Evolutionary conservation across 2,329 filamentous ascomycete genomes (phyloP).

Genomic region (Hypoxylon sp.): DNA sequence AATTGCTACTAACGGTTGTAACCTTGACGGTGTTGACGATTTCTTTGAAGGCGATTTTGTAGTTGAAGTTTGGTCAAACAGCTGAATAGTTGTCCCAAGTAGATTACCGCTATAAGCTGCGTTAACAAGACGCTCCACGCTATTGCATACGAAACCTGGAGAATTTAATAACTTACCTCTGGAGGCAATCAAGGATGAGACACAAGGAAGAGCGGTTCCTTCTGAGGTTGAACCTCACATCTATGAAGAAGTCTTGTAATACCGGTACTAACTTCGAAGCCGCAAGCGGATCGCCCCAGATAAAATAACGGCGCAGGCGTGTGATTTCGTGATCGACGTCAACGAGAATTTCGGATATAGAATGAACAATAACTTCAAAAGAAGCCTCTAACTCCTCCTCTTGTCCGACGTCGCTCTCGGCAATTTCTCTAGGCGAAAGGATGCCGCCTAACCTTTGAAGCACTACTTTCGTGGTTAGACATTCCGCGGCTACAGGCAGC

Average conservation of each 20-base stretch:
- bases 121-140: slow-evolving; percentile 1
- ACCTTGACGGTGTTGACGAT: slow-evolving; percentile 20
- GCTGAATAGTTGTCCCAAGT: slow-evolving; percentile 31
- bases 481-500: slow-evolving; percentile 34
- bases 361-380: slow-evolving; percentile 39
- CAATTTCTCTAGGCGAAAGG: slow-evolving; percentile 12
- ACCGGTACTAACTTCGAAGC: slow-evolving; percentile 35
- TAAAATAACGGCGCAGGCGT: slow-evolving; percentile 37
- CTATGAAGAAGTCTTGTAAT: slow-evolving; percentile 40
- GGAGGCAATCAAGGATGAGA: slow-evolving; percentile 42
- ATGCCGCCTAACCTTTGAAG: slow-evolving; percentile 22
- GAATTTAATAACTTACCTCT: slow-evolving; percentile 34
- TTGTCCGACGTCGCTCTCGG: neutral
- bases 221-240: slow-evolving; percentile 33
- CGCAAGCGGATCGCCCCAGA: slow-evolving; percentile 34
- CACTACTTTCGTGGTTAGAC: slow-evolving; percentile 29
- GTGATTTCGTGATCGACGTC: slow-evolving; percentile 38
- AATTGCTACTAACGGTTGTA: slow-evolving; percentile 38
- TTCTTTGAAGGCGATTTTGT: slow-evolving; percentile 24
- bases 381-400: slow-evolving; percentile 30
- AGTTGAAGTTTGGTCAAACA: slow-evolving; percentile 27
- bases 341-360: slow-evolving; percentile 34
- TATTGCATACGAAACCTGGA: neutral
- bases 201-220: slow-evolving; percentile 42
- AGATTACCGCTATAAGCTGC: slow-evolving; percentile 32